phyloP scores from a whole-genome alignment of 129 eudicot species.

The Erigeron canadensis region DNA sequence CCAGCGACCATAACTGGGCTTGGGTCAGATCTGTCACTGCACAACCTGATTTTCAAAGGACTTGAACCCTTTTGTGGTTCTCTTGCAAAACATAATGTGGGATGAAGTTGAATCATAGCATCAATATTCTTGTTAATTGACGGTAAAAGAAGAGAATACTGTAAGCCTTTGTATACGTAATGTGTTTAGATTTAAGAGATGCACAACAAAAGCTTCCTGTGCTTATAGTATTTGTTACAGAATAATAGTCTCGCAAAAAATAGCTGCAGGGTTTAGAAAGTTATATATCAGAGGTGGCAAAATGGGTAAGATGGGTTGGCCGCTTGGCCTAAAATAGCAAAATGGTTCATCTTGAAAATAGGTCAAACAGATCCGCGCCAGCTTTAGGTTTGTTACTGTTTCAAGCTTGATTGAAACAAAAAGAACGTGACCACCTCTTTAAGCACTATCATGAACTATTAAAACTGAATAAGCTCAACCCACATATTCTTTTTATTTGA shows the following conservation, averaged over 20 bases:
- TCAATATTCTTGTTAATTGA: too few relatives aligned
- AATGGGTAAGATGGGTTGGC: slow-evolving; percentile 1
- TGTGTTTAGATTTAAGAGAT: too few relatives aligned
- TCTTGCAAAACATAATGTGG: too few relatives aligned
- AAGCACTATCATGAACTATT: slow-evolving; percentile 10
- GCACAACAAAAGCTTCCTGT: too few relatives aligned
- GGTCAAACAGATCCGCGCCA: not conserved
- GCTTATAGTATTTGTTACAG: too few relatives aligned
- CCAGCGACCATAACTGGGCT: slow-evolving; percentile 72
- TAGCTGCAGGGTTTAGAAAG: slow-evolving; percentile 49
- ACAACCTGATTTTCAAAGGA: slow-evolving; percentile 67
- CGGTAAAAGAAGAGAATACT: too few relatives aligned
- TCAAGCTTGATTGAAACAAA: not conserved
- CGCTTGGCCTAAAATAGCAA: not conserved
- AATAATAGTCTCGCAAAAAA: too few relatives aligned
- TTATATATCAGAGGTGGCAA: slow-evolving; percentile 25
- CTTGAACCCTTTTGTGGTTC: slow-evolving; percentile 10
- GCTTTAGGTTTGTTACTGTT: not conserved
- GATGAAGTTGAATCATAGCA: too few relatives aligned
- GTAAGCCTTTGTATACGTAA: too few relatives aligned
- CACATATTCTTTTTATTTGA: not conserved
- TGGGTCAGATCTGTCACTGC: slow-evolving; percentile 73
- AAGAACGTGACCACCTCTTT: slow-evolving; percentile 5
- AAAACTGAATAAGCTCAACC: not conserved
- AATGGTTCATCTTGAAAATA: not conserved